Percentiles rank a stretch among this genome's conserved stretches.
These are phyloP conservation scores for Backusella mclennaniae DNA, from an alignment of 192 early-diverging fungal genomes.

Conservation along the genomic window DNA sequence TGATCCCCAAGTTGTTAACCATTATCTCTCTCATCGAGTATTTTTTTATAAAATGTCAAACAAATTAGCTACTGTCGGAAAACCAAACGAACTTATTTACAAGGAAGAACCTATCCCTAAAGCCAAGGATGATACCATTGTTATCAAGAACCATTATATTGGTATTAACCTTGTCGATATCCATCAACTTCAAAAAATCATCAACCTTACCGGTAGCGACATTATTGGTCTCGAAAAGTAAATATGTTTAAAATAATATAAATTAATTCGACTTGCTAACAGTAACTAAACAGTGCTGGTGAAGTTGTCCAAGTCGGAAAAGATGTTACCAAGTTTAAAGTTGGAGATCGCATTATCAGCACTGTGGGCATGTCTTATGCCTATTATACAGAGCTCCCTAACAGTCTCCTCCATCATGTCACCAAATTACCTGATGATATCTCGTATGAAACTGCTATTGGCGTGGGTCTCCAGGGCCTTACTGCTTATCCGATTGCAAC, in stretches of 20 bases:
- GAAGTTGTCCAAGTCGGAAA: constrained; percentile 75
- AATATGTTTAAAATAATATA: neutral
- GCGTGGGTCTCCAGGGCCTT: constrained; percentile 74
- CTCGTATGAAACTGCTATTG: constrained; percentile 60
- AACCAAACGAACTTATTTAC: constrained; percentile 54
- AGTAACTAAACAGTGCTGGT: constrained; percentile 50
- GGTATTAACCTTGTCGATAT: constrained; percentile 90
- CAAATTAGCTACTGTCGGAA: constrained; percentile 38
- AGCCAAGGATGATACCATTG: constrained; percentile 50
- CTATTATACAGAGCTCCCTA: constrained; percentile 61
- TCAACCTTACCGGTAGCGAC: constrained; percentile 61
- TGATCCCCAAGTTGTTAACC: neutral
- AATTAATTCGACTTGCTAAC: neutral
- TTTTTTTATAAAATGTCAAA: neutral
- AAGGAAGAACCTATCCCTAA: constrained; percentile 48
- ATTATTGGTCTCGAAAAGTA: constrained; percentile 76
- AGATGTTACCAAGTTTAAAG: constrained; percentile 56
- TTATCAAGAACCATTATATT: constrained; percentile 66
- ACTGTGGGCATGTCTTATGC: constrained; percentile 64
- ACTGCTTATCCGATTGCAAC: constrained; percentile 77
- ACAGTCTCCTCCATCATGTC: constrained; percentile 23
- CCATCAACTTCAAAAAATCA: constrained; percentile 81
- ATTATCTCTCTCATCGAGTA: neutral
- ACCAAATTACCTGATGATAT: constrained; percentile 52
- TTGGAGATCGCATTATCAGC: constrained; percentile 85